A percentile compares a stretch with the other conserved stretches of the same genome.
Evolutionary conservation across 1,284 basidiomycete species (phyloP).

Genomic region (Ceratobasidium sp.): DNA sequence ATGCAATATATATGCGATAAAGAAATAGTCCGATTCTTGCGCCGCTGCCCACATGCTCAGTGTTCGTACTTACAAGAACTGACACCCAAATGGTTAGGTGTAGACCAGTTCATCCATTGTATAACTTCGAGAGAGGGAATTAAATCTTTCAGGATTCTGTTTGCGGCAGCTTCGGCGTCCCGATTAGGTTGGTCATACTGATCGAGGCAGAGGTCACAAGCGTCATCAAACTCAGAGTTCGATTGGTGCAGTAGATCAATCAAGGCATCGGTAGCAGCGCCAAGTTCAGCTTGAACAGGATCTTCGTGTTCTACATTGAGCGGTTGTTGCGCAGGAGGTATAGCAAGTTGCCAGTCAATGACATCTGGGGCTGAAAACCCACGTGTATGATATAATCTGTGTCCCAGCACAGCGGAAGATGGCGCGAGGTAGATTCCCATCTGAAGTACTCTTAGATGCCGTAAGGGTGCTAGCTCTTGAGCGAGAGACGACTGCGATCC

Average conservation of each 20-base stretch:
- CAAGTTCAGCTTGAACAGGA: constrained; percentile 15
- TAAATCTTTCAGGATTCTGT: background rate
- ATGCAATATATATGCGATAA: no score
- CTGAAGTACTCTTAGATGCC: background rate
- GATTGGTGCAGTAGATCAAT: constrained; percentile 13
- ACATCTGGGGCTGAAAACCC: background rate
- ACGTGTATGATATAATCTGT: constrained; percentile 18
- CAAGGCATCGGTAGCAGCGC: background rate
- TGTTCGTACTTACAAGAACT: background rate
- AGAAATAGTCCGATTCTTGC: no score
- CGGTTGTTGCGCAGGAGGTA: constrained; percentile 6
- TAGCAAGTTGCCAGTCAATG: constrained; percentile 31
- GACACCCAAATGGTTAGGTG: constrained; percentile 1
- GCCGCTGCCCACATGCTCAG: no score
- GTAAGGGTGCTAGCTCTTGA: constrained; percentile 7
- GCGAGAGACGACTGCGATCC: constrained; percentile 4
- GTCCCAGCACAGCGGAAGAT: constrained; percentile 29
- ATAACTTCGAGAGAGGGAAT: background rate
- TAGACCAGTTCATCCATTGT: constrained; percentile 21
- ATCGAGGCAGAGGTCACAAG: background rate
- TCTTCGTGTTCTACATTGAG: background rate
- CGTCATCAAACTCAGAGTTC: background rate
- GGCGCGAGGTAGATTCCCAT: constrained; percentile 20
- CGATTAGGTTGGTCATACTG: background rate
- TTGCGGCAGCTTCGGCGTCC: constrained; percentile 1